Conservation (phyloP, 2,329 filamentous ascomycete genomes). For the Celoporthe dispersa region DNA sequence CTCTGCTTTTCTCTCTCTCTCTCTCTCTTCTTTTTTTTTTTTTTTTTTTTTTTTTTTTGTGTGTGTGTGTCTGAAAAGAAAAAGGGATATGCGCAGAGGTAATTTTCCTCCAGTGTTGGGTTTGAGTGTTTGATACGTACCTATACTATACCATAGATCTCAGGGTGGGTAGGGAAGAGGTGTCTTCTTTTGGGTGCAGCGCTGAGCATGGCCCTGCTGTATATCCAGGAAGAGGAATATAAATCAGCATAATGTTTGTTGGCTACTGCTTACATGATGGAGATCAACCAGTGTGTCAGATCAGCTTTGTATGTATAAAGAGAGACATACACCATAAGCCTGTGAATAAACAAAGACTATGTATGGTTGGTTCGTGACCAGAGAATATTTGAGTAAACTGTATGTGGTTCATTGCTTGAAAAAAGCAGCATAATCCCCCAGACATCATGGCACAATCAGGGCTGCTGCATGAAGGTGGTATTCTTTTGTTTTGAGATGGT, state of each 20-base stretch:
- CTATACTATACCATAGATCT: conserved; percentile 21
- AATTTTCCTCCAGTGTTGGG: neutral
- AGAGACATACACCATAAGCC: neutral
- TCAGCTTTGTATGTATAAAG: neutral
- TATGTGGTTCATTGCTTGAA: neutral
- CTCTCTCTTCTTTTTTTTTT: conserved; percentile 4
- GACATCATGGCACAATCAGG: neutral
- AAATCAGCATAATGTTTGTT: conserved; percentile 4
- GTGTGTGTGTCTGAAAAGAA: conserved; percentile 1
- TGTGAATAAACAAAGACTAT: neutral
- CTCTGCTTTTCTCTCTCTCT: too few relatives aligned
- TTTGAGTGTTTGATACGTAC: conserved; percentile 6
- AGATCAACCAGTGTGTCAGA: neutral
- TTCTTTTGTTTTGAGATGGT: neutral
- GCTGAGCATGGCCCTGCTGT: neutral
- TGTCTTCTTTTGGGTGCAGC: conserved; percentile 14
- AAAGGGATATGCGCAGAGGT: conserved; percentile 17
- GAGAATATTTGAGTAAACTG: neutral
- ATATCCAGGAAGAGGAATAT: neutral
- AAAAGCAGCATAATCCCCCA: neutral
- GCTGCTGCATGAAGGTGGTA: neutral
- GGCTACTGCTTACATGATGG: neutral
- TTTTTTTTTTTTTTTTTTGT: neutral
- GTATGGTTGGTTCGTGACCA: too few relatives aligned
- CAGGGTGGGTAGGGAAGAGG: neutral